Base-by-base conservation (phyloP, 2,329 filamentous ascomycete species). In the Fusarium citri region DNA sequence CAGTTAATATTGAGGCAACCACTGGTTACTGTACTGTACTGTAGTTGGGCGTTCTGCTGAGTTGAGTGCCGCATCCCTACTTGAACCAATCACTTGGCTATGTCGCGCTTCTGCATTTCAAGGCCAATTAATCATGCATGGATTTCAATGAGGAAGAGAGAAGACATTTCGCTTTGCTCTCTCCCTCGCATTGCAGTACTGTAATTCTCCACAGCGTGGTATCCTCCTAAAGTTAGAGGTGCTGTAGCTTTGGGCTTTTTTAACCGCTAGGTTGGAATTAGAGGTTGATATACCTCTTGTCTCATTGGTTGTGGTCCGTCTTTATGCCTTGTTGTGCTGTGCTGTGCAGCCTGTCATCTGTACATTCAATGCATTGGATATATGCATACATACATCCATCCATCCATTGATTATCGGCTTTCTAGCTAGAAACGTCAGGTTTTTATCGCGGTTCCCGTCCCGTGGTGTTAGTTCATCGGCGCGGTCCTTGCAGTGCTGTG, bases 71-170 rank as follows among this genome's bases (percentile, higher is more conserved):
- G 53, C 66, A 66, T 64, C 46, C 43, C 49, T 55, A 47, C 49
- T 48, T 61, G 23, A 25, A 34, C 72, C 72, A 74, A 74, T 74
- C 65, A 66, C 11, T 47, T 57, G 31, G 22, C 63, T 25, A 23
- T 15, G 23, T 66, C 54, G 56, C 62, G 58, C 18, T 60, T 49
- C 58, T 64, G 53, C 55, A 69, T 63, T 61, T 67, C 64, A 57
- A 66, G 58, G 53, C 68, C 71, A 75, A 70, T 69, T 72, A 72
- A 74, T 59, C 65, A 74, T 72, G 73, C 72, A 74, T 76, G 73
- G 74, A 28, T 41, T 26, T 53, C 25, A 26, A 8, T 20, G 49
- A 53, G 26, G 23, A 51, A 20, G 14, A 20, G n/a, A n/a, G 31
- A 71, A 45, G 61, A 58, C 61, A 59, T 56, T 40, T 55, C 54